phyloP scores from a whole-genome alignment of 345 rosid genomes.

The Euphorbia pulcherrima region DNA sequence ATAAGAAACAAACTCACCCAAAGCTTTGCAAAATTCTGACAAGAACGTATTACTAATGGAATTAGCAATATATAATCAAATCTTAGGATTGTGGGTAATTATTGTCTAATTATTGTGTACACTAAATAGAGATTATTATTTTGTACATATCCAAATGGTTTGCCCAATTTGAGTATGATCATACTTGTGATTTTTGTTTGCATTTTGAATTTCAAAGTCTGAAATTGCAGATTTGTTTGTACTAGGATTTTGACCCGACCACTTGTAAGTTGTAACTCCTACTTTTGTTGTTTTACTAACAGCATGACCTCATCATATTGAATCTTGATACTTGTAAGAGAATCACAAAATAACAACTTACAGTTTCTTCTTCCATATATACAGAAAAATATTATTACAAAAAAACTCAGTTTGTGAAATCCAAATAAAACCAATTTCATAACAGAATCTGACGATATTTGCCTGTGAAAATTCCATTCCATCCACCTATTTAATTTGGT shows the following conservation, averaged over 20 bases:
- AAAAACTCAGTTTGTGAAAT: no score
- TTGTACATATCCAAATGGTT: not conserved
- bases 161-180: not conserved
- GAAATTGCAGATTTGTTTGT: not conserved
- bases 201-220: not conserved
- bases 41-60: no score
- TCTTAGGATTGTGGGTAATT: not conserved
- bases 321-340: no score
- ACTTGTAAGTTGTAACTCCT: not conserved
- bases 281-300: no score
- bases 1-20: no score
- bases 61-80: no score
- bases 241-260: not conserved
- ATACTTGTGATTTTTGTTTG: not conserved
- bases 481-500: not conserved
- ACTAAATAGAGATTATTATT: not conserved
- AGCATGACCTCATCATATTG: not conserved
- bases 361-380: not conserved
- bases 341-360: not conserved
- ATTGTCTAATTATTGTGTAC: not conserved
- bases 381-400: no score
- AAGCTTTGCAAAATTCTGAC: no score
- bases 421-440: not conserved
- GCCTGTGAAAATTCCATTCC: not conserved
- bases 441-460: not conserved